Conservation (phyloP, 2,329 filamentous ascomycete species). For the Hymenoscyphus occultus region DNA sequence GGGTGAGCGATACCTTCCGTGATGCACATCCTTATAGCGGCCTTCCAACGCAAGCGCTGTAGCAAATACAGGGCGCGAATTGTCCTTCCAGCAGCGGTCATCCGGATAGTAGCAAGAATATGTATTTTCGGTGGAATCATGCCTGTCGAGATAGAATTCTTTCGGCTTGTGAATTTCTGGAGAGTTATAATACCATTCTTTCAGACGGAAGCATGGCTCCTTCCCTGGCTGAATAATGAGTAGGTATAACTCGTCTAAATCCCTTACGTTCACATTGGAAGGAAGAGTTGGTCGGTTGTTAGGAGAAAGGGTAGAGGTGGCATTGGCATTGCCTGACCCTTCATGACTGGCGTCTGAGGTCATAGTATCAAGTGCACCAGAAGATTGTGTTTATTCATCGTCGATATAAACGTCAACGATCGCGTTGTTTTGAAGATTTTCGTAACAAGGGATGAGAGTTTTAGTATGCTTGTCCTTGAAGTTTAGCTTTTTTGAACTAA, state of each 20-base stretch:
- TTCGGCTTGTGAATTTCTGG: neutral
- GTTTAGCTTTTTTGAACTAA: too few relatives aligned
- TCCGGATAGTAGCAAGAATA: constrained; percentile 27
- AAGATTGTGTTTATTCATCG: neutral
- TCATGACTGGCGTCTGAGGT: neutral
- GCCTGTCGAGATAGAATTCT: constrained; percentile 9
- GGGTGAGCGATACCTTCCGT: too few relatives aligned
- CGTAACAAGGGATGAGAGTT: too few relatives aligned
- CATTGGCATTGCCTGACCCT: neutral
- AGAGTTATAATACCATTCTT: neutral
- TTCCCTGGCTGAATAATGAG: constrained; percentile 5
- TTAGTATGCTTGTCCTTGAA: too few relatives aligned
- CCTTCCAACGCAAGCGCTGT: constrained; percentile 42
- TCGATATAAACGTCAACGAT: neutral
- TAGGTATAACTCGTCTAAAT: constrained; percentile 4
- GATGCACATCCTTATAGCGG: constrained; percentile 43
- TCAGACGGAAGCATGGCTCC: constrained; percentile 8
- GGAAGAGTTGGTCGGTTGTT: neutral
- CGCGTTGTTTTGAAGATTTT: too few relatives aligned
- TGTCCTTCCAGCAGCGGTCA: constrained; percentile 19
- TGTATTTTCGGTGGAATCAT: neutral
- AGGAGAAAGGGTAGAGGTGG: neutral
- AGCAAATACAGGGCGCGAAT: constrained; percentile 23
- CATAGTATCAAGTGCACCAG: neutral
- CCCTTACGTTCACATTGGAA: neutral